Base-by-base conservation (phyloP, 2,329 filamentous ascomycete species). In the Ophiostoma tasmaniense region DNA sequence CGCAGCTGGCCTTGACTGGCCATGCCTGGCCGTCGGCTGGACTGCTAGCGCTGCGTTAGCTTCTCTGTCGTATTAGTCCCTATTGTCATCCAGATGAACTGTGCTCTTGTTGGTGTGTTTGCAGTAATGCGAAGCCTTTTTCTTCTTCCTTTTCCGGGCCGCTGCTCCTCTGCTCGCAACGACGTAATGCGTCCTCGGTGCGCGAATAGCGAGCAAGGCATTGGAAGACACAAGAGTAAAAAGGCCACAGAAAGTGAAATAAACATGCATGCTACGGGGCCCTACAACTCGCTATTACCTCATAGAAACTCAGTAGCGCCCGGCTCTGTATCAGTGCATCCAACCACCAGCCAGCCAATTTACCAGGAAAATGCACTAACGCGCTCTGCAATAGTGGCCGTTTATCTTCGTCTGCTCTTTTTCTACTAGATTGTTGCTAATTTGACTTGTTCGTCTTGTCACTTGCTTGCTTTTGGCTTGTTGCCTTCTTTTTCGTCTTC, bases 141-240 rank as follows among this genome's bases (percentile, higher is more conserved):
- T 61, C 25, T 61, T 61, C 55, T 61, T 61, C 55, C 55, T 30
- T 61, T 61, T 61, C 30, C 55, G 55, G 55, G 55, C 55, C 55
- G 55, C 25, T 55, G n/a, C 50, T 55, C 22, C 50, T 55, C n/a
- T 55, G 17, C 50, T n/a, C 22, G 42, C 50, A 55, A 61, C 55
- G 25, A 61, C 55, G 55, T 61, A 28, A 20, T 25, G 55, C 14
- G 25, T 6, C 14, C 55, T 61, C 55, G 55, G 55, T 61, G 55
- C 55, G 55, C 55, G 55, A 61, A 61, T 61, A 61, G 55, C 25
- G 55, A 61, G 25, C 55, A 61, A 28, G 22, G 25, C 25, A 61
- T 30, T 61, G 55, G 22, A 61, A 61, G 22, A 61, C 55, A 30
- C 55, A 30, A 30, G 25, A 28, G 55, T 30, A 14, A 30, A 55